Evolutionary conservation across 768 basidiomycete genomes (phyloP), one percentile per base, ranked within the genome.

Genomic region (Dentipellis sp.): DNA sequence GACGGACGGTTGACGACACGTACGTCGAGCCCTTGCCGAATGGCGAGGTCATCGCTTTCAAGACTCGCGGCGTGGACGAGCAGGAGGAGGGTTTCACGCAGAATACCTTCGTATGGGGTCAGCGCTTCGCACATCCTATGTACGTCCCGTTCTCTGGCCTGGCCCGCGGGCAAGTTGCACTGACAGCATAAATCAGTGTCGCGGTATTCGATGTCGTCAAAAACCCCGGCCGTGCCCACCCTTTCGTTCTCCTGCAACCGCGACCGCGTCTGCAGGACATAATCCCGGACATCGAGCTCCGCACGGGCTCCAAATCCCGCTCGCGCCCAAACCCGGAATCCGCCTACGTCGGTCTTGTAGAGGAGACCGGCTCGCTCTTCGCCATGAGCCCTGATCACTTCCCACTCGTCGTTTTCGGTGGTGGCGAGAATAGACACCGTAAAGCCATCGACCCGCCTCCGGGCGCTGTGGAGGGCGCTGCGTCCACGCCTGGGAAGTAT

Each of bases 191-290:
- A 29, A 29, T 23, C 53, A 91, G 91, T 56, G 93, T 95, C 34
- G 90, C 88, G 36, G 76, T 90, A 22, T 90, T 92, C 62, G 90
- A 93, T 65, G 80, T 92, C 47, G 74, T 91, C 5, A 62, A 69
- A n/a, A 68, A 69, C 50, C 58, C 75, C 19, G 66, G 70, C 16
- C 77, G 76, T 57, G 58, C 79, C 60, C 71, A 83, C 8, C 83
- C 93, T 3, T 84, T 95, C 64, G 84, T 91, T 8, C 81, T 97
- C 10, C 82, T 93, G 12, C 94, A 97, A 67, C 94, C 94, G 11
- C 84, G 81, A 1, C 86, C 89, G 0, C 78, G 81, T 36, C 75
- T 93, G 1, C 77, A 84, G 17, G 84, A 92, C 36, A 74, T 95
- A 8, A 75, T 93, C 36, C 83, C 85, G 10, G 66, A 66, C 14